Evolutionary conservation across 139 green algal genomes (phyloP).

Genomic region (Chlamydomonas applanata): DNA sequence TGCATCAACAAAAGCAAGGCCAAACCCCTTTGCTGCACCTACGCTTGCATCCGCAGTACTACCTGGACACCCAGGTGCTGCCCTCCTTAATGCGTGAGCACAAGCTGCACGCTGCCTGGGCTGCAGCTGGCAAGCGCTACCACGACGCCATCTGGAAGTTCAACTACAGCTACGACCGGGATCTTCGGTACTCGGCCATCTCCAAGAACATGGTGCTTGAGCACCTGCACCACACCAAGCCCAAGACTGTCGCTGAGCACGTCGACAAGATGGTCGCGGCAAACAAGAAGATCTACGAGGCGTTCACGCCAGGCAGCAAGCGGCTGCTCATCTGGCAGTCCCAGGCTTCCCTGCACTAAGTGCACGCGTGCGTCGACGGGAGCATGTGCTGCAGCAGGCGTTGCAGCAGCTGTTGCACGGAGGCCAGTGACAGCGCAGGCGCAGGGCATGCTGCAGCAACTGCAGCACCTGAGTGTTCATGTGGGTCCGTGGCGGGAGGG

Average conservation of each 20-base stretch:
- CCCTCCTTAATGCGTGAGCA: conserved; percentile 61
- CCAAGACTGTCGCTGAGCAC: conserved; percentile 48
- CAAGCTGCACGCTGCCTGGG: conserved; percentile 61
- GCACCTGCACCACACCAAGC: conserved; percentile 53
- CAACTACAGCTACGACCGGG: conserved; percentile 59
- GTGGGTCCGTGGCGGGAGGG: no score
- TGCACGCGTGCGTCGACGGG: background rate
- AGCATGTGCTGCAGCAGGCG: no score
- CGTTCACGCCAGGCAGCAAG: conserved; percentile 62
- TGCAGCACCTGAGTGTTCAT: no score
- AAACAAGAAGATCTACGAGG: conserved; percentile 67
- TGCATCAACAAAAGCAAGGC: background rate
- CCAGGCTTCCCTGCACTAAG: conserved; percentile 48
- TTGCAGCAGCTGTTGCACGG: no score
- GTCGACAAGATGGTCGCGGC: conserved; percentile 51
- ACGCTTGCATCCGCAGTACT: conserved; percentile 18
- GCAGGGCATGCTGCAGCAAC: no score
- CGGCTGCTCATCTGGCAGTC: conserved; percentile 62
- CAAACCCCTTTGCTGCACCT: background rate
- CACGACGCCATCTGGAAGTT: conserved; percentile 64
- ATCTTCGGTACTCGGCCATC: conserved; percentile 58
- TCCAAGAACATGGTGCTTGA: conserved; percentile 58
- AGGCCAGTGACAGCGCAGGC: no score
- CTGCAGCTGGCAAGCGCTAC: conserved; percentile 49
- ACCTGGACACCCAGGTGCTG: conserved; percentile 57